phyloP scores from a whole-genome alignment of 208 protist genomes.

The Strigomonas culicis region DNA sequence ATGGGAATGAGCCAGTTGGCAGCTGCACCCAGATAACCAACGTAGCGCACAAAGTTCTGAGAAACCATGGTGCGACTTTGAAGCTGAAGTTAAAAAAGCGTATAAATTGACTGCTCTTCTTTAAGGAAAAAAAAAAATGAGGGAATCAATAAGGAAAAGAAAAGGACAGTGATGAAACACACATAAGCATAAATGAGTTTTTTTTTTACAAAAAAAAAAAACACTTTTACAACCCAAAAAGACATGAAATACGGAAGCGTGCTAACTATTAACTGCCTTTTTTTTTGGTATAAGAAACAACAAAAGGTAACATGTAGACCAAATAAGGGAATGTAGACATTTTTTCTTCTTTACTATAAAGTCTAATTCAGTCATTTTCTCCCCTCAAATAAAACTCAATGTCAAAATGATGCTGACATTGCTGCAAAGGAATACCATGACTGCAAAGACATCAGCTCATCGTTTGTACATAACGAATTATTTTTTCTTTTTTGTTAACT shows the following conservation, averaged over 20 bases:
- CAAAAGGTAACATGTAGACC: background rate
- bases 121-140: slow-evolving; percentile 10
- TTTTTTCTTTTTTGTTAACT: slow-evolving; percentile 12
- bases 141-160: background rate
- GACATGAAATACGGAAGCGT: slow-evolving; percentile 5
- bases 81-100: background rate
- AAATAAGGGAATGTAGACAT: too few species aligned
- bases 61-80: slow-evolving; percentile 51
- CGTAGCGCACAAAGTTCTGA: slow-evolving; percentile 50
- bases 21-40: slow-evolving; percentile 79
- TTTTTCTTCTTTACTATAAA: slow-evolving; percentile 2
- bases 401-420: background rate
- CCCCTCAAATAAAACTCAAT: background rate
- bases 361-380: background rate
- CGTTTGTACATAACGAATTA: background rate
- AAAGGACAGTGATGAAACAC: slow-evolving; percentile 3
- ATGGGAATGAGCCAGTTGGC: slow-evolving; percentile 91
- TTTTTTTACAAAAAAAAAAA: slow-evolving; percentile 5
- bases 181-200: background rate
- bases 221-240: background rate
- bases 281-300: too few species aligned
- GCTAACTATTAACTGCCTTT: too few species aligned
- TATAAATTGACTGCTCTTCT: too few species aligned
- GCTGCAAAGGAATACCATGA: too few species aligned
- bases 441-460: background rate